phyloP scores from a whole-genome alignment of 2,329 filamentous ascomycete genomes.

The Ceratocystis cubensis region DNA sequence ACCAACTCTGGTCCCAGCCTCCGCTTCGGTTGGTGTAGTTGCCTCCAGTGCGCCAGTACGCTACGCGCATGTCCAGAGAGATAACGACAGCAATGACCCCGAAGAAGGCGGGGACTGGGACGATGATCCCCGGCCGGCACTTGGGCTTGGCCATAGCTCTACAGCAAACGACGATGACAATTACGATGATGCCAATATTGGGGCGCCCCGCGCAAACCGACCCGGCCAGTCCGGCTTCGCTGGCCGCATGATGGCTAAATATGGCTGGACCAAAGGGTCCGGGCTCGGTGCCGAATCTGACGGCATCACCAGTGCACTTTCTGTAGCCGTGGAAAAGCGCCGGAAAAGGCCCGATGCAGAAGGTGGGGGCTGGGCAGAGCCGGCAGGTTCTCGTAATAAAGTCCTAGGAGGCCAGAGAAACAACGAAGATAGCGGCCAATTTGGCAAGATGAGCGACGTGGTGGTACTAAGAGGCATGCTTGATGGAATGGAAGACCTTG shows the following conservation, averaged over 20 bases:
- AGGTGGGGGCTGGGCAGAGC: slow-evolving; percentile 63
- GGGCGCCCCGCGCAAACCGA: slow-evolving; percentile 44
- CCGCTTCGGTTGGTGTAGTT: slow-evolving; percentile 32
- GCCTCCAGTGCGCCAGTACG: slow-evolving; percentile 63
- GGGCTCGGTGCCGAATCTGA: slow-evolving; percentile 72
- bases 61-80: slow-evolving; percentile 42
- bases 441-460: slow-evolving; percentile 67
- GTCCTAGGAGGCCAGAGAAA: slow-evolving; percentile 67
- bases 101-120: slow-evolving; percentile 33
- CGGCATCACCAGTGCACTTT: slow-evolving; percentile 75
- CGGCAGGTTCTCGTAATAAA: slow-evolving; percentile 52
- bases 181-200: slow-evolving; percentile 30
- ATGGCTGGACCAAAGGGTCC: slow-evolving; percentile 80
- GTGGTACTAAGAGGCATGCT: slow-evolving; percentile 77
- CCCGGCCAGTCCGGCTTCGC: slow-evolving; percentile 79
- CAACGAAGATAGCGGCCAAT: slow-evolving; percentile 34
- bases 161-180: slow-evolving; percentile 24
- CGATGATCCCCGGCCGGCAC: slow-evolving; percentile 36
- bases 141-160: slow-evolving; percentile 35
- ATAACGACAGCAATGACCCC: slow-evolving; percentile 20
- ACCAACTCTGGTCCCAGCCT: slow-evolving; percentile 26
- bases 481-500: slow-evolving; percentile 63
- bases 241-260: slow-evolving; percentile 78
- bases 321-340: slow-evolving; percentile 73
- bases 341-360: slow-evolving; percentile 68